Conservation (phyloP, 2,329 filamentous ascomycete species). For the Colletotrichum australisinense region DNA sequence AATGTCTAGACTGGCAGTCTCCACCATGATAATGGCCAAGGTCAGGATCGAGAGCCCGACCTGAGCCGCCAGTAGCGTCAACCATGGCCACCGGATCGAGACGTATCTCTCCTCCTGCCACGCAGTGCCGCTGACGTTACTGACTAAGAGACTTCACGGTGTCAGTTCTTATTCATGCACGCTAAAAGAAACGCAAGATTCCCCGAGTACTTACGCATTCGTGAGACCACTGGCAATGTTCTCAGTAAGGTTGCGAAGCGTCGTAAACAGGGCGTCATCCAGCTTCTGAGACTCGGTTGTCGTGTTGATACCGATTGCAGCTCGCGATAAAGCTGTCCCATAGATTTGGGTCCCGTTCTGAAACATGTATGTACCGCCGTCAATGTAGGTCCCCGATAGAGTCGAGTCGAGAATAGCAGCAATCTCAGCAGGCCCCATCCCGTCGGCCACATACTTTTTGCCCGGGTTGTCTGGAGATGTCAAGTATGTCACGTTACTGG, state of each 20-base stretch:
- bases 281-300: slow-evolving; percentile 10
- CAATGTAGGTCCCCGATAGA: background rate
- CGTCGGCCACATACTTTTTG: slow-evolving; percentile 5
- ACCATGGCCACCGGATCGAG: slow-evolving; percentile 21
- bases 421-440: background rate
- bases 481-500: slow-evolving; percentile 10
- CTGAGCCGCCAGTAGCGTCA: slow-evolving; percentile 18
- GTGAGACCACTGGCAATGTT: slow-evolving; percentile 24
- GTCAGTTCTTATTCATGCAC: background rate
- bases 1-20: slow-evolving; percentile 12
- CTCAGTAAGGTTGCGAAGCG: slow-evolving; percentile 13
- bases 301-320: slow-evolving; percentile 1
- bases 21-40: slow-evolving; percentile 5
- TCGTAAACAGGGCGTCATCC: slow-evolving; percentile 10
- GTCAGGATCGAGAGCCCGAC: slow-evolving; percentile 20
- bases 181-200: background rate
- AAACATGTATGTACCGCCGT: background rate
- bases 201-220: slow-evolving; percentile 10
- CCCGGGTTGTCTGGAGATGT: slow-evolving; percentile 14
- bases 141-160: background rate
- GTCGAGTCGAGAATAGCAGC: background rate
- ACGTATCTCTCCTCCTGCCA: slow-evolving; percentile 25
- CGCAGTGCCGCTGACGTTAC: slow-evolving; percentile 8
- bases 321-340: slow-evolving; percentile 13
- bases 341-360: slow-evolving; percentile 16